Base-by-base conservation (phyloP, 1,284 basidiomycete genomes). In the Fistulina hepatica region DNA sequence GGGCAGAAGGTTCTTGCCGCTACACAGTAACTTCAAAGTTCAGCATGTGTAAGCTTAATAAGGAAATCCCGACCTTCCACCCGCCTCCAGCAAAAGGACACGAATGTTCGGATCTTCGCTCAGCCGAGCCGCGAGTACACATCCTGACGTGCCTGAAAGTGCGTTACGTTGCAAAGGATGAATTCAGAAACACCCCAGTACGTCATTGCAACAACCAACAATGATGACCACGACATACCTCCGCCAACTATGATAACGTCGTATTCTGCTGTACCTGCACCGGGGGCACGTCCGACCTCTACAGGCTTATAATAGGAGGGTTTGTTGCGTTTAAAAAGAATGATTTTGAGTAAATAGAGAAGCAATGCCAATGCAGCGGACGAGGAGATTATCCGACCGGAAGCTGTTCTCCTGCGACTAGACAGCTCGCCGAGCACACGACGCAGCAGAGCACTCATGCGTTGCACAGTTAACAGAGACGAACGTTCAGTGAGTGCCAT, bases 191-290 rank as follows among this genome's bases (percentile, higher is more conserved):
- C n/a, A n/a, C n/a, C n/a, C n/a, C n/a, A 21, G 11, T 17, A 9
- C 7, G 36, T 4, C 2, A 20, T 11, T 21, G 12, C 20, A 5
- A 21, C 11, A 13, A 15, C 28, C 15, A 13, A 16, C 15, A 16
- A 19, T 4, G 13, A 31, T 8, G 28, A 28, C 6, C 15, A n/a
- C 12, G 10, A 46, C 58, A 24, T 44, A 75, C 77, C 77, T 58
- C 77, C 77, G 15, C 77, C 77, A 25, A 75, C 65, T 34, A 81
- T 57, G 35, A 82, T 65, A 13, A 79, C 59, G 54, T 82, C 78
- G 44, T 69, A 79, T 13, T 44, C 3, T 40, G 42, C 39, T 45
- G 43, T 16, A 35, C 38, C 1, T 45, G 36, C 39, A 45, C 41
- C 42, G 41, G 43, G 22, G 33, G 43, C 20, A 34, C 44, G 2